Evolutionary conservation across 805 yeast genomes (phyloP).

Genomic region (Monosporozyma aerobia): DNA sequence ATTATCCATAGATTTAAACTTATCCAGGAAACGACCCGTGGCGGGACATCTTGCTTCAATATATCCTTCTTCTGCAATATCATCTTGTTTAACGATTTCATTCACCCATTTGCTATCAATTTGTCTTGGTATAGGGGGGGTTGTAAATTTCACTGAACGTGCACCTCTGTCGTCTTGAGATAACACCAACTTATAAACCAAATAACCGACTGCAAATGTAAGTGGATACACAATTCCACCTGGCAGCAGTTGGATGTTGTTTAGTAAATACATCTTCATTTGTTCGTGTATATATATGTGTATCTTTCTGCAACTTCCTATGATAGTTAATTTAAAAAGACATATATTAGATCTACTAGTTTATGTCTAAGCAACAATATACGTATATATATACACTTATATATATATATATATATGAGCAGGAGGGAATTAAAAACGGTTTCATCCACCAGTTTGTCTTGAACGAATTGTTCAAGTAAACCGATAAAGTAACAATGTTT

Average conservation of each 20-base stretch:
- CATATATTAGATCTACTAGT: not conserved
- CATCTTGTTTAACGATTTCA: slow-evolving; percentile 74
- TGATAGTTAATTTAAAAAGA: not conserved
- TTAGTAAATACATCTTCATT: not conserved
- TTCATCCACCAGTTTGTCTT: not conserved
- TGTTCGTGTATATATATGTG: not conserved
- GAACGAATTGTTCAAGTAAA: no score
- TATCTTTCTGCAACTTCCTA: not conserved
- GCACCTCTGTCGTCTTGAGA: not conserved
- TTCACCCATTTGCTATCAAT: slow-evolving; percentile 30
- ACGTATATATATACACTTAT: not conserved
- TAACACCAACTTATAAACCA: slow-evolving; percentile 15
- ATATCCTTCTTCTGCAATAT: slow-evolving; percentile 26
- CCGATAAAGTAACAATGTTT: not conserved
- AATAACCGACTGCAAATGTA: not conserved
- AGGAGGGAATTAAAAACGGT: not conserved
- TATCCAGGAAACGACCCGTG: slow-evolving; percentile 81
- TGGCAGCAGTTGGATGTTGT: not conserved
- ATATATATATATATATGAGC: not conserved
- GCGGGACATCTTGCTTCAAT: slow-evolving; percentile 72
- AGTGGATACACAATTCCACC: not conserved
- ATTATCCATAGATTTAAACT: slow-evolving; percentile 51
- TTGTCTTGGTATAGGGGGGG: not conserved
- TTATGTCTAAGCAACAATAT: not conserved
- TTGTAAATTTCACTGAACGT: not conserved